These are phyloP conservation scores for Globisporangium camurandrum DNA, from an alignment of 352 stramenopile species.

Conservation along the genomic window DNA sequence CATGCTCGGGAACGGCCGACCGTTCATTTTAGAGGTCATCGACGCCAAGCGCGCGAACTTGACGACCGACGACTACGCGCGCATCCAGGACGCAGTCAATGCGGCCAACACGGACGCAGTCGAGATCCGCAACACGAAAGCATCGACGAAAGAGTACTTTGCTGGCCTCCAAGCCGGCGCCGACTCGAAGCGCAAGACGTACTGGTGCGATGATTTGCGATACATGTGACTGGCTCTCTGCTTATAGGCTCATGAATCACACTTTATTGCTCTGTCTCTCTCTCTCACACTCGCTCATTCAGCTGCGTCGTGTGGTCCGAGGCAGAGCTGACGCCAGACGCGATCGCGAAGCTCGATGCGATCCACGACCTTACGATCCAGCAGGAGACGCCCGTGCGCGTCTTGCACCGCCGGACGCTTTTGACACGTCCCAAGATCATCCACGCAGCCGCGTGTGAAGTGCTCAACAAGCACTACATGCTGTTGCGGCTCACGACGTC, in stretches of 20 bases:
- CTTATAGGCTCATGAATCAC: background rate
- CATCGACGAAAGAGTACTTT: slow-evolving; percentile 77
- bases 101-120: slow-evolving; percentile 64
- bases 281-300: background rate
- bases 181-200: slow-evolving; percentile 86
- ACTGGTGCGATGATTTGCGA: slow-evolving; percentile 38
- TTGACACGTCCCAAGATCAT: slow-evolving; percentile 90
- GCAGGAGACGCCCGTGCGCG: slow-evolving; percentile 96
- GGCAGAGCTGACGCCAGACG: slow-evolving; percentile 40
- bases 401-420: slow-evolving; percentile 95
- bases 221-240: background rate
- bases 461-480: slow-evolving; percentile 97
- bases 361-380: slow-evolving; percentile 86
- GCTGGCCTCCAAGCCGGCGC: slow-evolving; percentile 64
- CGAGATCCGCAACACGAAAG: slow-evolving; percentile 74
- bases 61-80: slow-evolving; percentile 33
- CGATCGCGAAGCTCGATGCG: slow-evolving; percentile 62
- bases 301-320: slow-evolving; percentile 81
- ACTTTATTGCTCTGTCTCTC: background rate
- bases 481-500: slow-evolving; percentile 92
- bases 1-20: slow-evolving; percentile 93
- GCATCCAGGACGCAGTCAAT: slow-evolving; percentile 61
- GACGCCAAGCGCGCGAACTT: slow-evolving; percentile 74
- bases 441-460: slow-evolving; percentile 74
- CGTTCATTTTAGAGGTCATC: slow-evolving; percentile 87